Percentiles rank a stretch among this genome's conserved stretches.
phyloP scores from a whole-genome alignment of 148 eudicot species.

The Polygonum aviculare region DNA sequence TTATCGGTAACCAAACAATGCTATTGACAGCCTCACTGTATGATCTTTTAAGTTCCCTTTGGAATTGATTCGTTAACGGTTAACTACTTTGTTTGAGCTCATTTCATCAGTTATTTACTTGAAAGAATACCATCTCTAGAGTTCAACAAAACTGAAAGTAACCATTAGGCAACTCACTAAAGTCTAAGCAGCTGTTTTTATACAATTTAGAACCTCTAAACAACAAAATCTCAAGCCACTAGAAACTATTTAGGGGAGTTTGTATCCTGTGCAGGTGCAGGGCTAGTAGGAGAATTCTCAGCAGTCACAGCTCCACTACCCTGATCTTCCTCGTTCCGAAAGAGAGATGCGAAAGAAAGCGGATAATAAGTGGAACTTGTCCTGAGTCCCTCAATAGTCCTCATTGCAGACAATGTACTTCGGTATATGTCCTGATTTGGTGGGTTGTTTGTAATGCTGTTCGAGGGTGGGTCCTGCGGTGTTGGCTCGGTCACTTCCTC shows the following conservation, averaged over 20 bases:
- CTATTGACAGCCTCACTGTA: too few species aligned
- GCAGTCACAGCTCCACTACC: slow-evolving; percentile 72
- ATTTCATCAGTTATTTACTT: too few species aligned
- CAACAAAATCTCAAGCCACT: background rate
- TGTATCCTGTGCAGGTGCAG: slow-evolving; percentile 5
- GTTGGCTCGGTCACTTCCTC: slow-evolving; percentile 74
- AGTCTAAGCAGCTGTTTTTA: background rate
- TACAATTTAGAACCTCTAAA: slow-evolving; percentile 1
- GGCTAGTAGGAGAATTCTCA: slow-evolving; percentile 53
- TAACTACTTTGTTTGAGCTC: too few species aligned
- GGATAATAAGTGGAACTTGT: slow-evolving; percentile 83
- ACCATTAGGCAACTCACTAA: background rate
- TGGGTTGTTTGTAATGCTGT: slow-evolving; percentile 27
- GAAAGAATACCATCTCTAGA: too few species aligned
- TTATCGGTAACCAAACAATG: too few species aligned
- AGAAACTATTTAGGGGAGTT: background rate
- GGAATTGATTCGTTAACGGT: too few species aligned
- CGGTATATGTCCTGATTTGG: slow-evolving; percentile 42
- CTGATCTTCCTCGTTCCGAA: slow-evolving; percentile 58
- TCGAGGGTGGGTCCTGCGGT: slow-evolving; percentile 15
- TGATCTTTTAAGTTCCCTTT: too few species aligned
- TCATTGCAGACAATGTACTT: slow-evolving; percentile 73
- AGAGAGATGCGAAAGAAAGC: slow-evolving; percentile 54
- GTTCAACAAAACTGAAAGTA: background rate
- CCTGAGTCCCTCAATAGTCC: slow-evolving; percentile 72